phyloP scores from a whole-genome alignment of 78 protist species.

The Andalucia godoyi region DNA sequence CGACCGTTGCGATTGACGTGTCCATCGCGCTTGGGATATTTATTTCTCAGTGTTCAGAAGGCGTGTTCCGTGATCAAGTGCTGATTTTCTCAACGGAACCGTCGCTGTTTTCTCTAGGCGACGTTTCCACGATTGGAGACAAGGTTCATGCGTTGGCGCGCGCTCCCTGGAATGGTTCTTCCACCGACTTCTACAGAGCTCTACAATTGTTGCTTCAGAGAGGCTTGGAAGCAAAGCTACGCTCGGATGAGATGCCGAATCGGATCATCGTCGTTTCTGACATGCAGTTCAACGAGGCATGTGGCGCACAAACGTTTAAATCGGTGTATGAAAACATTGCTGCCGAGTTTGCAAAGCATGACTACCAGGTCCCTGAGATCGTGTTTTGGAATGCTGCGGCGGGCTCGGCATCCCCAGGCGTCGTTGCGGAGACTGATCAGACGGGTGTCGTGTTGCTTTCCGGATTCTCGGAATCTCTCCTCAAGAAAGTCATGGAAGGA shows the following conservation, averaged over 20 bases:
- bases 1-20: slow-evolving; percentile 35
- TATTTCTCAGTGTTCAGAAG: slow-evolving; percentile 1
- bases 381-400: slow-evolving; percentile 39
- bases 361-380: slow-evolving; percentile 15
- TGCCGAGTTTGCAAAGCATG: slow-evolving; percentile 13
- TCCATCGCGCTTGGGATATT: slow-evolving; percentile 36
- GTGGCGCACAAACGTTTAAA: neutral
- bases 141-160: slow-evolving; percentile 1
- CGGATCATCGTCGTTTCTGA: slow-evolving; percentile 32
- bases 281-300: slow-evolving; percentile 34
- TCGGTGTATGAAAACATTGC: slow-evolving; percentile 9
- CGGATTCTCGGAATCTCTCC: slow-evolving; percentile 35
- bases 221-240: slow-evolving; percentile 11
- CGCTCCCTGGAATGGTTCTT: slow-evolving; percentile 34
- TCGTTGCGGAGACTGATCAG: neutral
- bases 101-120: slow-evolving; percentile 10
- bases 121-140: slow-evolving; percentile 1
- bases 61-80: slow-evolving; percentile 24
- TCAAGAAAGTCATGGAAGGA: slow-evolving; percentile 21
- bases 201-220: slow-evolving; percentile 13
- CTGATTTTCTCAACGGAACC: slow-evolving; percentile 24
- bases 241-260: slow-evolving; percentile 36
- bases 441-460: slow-evolving; percentile 32
- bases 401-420: neutral
- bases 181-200: slow-evolving; percentile 15